These are phyloP conservation scores for Fusarium sulawesiense DNA, from an alignment of 2,329 filamentous ascomycete species.

Conservation along the genomic window DNA sequence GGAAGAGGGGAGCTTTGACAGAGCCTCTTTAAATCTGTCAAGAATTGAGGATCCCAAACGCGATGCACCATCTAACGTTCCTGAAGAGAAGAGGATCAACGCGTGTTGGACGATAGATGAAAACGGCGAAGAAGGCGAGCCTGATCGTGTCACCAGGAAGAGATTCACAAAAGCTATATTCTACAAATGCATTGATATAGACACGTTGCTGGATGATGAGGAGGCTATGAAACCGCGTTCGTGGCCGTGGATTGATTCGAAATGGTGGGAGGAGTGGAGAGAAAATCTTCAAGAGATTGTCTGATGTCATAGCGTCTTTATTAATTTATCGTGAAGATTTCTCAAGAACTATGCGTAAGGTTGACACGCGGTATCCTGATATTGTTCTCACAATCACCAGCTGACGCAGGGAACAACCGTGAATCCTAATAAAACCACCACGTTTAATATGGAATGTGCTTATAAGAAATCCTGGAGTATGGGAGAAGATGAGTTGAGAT, in stretches of 20 bases:
- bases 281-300: neutral
- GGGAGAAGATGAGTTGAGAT: accelerated
- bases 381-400: no score
- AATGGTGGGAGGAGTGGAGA: neutral
- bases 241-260: neutral
- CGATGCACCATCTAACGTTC: neutral
- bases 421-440: no score
- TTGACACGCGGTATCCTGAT: accelerated
- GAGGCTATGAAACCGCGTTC: neutral
- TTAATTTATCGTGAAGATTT: neutral
- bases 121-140: neutral
- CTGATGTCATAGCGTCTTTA: no score
- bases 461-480: no score
- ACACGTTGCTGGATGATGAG: neutral
- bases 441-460: accelerated
- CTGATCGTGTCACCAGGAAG: accelerated
- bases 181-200: neutral
- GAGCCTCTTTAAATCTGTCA: neutral
- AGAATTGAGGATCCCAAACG: neutral
- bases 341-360: accelerated
- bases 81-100: constrained; percentile 4
- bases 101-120: neutral
- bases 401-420: no score
- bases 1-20: constrained; percentile 11
- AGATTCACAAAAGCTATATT: neutral